Evolutionary conservation across 192 early-diverging fungal species (phyloP), one percentile per base, ranked within the genome.

Genomic region (Coemansia sp.): DNA sequence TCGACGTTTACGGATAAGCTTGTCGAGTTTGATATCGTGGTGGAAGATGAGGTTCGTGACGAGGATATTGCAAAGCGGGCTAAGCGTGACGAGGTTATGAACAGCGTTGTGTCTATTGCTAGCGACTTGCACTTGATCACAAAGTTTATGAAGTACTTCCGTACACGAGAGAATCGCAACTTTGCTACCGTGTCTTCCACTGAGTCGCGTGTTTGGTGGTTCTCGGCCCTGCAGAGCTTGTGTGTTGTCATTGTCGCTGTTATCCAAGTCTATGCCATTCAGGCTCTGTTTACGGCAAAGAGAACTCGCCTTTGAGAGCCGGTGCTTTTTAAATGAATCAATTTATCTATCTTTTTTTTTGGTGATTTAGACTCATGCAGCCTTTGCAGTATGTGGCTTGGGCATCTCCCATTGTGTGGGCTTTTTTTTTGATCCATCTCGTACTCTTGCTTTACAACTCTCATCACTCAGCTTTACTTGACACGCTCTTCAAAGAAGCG

Each of bases 1-100:
- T 91, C 94, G 24, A 93, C 94, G 10, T 96, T 95, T 86, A 89
- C 91, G 13, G 94, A 97, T 70, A 99, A 99, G 71, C 78, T 89
- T 8, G 85, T 99, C 31, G 97, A 99, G 73, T 95, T 99, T 79
- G 97, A 99, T 67, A 92, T 99, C 62, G 85, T 88, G 0, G 85
- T 95, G 14, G 94, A 99, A 76, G 87, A 96, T 77, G 95, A 97
- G 83, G 82, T 79, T 26, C 87, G 90, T 24, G 72, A 86, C 5
- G 78, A 85, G 43, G 84, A 90, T 62, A 76, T 83, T 60, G 68
- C 82, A 39, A 84, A 80, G 59, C 75, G 82, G 9, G 83, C 85
- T 73, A 80, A 86, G 68, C 76, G 86, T 56, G 62, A 88, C 60
- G 83, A 84, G 73, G 77, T 86, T 14, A 71, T 80, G 51, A 83